Base-by-base conservation (phyloP, 2,329 filamentous ascomycete species). In the Rutstroemia sp. region DNA sequence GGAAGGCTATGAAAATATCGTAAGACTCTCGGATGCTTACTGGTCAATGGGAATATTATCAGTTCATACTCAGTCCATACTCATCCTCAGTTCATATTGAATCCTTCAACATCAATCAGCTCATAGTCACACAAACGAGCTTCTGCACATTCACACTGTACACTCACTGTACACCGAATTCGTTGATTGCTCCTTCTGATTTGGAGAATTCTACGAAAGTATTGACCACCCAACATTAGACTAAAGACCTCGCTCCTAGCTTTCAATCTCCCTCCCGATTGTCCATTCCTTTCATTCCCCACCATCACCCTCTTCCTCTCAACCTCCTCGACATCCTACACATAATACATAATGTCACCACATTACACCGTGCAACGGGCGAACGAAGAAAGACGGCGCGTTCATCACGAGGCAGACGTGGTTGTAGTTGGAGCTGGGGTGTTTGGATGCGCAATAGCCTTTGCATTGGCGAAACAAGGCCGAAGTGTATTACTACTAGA, bases 341-440 rank as follows among this genome's bases (percentile, higher is more conserved):
- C 4, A 42, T 19, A 44, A 34, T 21, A 6, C 45, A 55, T 17
- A 38, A 56, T 56, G 54, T 39, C 54, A 47, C n/a, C 21, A 39
- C 3, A n/a, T 3, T 52, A 46, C 21, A 40, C 14, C 1, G 8
- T 47, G 27, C 10, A 51, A 23, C 44, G 45, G 19, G 58, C 60
- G 6, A 65, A 63, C 16, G 70, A 71, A 60, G 72, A 78, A 61
- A 74, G 78, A 58, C 76, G 81, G 62, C 70, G 75, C 49, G 70
- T 74, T 56, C 75, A 82, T 69, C 82, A 85, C 68, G 82, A 86
- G 67, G 82, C 82, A 60, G 94, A 99, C 67, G 84, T 96, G 38
- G 88, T 97, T 44, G 87, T 99, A 52, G 87, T 99, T 39, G 94
- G 94, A 63, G 94, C 90, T 2, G 94, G 94, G 55, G 80, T 97